Evolutionary conservation across 306 rosid genomes (phyloP).

Genomic region (Arachis hypogaea): DNA sequence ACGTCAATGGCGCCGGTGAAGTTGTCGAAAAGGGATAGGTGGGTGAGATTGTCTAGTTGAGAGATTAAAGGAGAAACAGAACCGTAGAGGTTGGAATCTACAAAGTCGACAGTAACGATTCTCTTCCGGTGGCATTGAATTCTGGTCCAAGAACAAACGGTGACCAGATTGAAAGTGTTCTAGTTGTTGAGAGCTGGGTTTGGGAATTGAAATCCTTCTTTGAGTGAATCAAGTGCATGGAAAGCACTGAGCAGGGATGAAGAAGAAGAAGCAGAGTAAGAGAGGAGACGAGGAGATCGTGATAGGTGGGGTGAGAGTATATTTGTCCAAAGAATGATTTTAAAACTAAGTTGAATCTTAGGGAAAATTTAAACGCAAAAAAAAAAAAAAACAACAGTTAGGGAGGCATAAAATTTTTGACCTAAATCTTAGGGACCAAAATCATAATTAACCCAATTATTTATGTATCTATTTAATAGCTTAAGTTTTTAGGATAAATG

Average conservation of each 20-base stretch:
- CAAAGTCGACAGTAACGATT: slow-evolving; percentile 64
- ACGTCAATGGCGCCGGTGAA: slow-evolving; percentile 65
- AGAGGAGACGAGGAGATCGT: slow-evolving; percentile 36
- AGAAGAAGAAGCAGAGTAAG: slow-evolving; percentile 48
- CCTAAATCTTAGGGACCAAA: too few relatives aligned
- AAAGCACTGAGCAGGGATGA: slow-evolving; percentile 65
- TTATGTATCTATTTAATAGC: too few relatives aligned
- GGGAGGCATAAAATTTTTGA: too few relatives aligned
- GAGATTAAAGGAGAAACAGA: slow-evolving; percentile 66
- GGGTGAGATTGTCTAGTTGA: slow-evolving; percentile 60
- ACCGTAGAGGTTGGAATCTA: slow-evolving; percentile 62
- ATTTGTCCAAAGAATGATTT: too few relatives aligned
- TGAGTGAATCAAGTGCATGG: slow-evolving; percentile 61
- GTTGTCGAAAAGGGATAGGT: slow-evolving; percentile 76
- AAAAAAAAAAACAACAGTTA: too few relatives aligned
- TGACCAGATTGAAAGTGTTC: slow-evolving; percentile 50
- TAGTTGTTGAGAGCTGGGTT: slow-evolving; percentile 59
- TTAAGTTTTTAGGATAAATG: too few relatives aligned
- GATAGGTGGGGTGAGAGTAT: too few relatives aligned
- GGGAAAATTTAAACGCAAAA: too few relatives aligned
- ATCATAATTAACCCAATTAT: too few relatives aligned
- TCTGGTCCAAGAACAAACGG: slow-evolving; percentile 79
- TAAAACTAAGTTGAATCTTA: too few relatives aligned
- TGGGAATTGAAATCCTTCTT: slow-evolving; percentile 62
- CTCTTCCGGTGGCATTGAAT: slow-evolving; percentile 62